Evolutionary conservation across 2,329 filamentous ascomycete species (phyloP).

Genomic region (Aspergillus sp.): DNA sequence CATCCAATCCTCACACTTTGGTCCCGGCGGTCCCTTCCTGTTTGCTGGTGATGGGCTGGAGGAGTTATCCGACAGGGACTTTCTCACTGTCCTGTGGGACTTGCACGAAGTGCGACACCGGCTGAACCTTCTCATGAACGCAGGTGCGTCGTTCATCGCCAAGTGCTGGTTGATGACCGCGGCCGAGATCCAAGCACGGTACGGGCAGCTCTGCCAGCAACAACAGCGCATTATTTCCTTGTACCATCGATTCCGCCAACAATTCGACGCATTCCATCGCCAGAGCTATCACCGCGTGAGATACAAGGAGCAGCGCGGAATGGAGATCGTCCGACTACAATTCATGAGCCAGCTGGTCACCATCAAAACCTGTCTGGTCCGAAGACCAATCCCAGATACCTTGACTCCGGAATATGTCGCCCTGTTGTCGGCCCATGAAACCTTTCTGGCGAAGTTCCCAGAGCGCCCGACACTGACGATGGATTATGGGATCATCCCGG

Average conservation of each 20-base stretch:
- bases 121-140: not conserved
- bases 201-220: not conserved
- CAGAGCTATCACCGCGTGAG: not conserved
- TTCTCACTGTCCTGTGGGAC: not conserved
- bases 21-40: not conserved
- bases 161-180: not conserved
- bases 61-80: not conserved
- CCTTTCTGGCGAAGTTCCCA: not conserved
- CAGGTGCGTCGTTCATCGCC: not conserved
- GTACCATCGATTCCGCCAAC: not conserved
- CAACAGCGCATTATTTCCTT: conserved; percentile 1
- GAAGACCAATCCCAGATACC: not conserved
- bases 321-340: not conserved
- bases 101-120: not conserved
- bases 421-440: not conserved
- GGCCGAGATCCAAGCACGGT: not conserved
- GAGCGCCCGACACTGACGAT: not conserved
- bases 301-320: not conserved
- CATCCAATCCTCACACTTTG: not conserved
- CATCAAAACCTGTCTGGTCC: conserved; percentile 3
- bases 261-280: not conserved
- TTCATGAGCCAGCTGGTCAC: conserved; percentile 1
- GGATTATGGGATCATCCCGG: not conserved
- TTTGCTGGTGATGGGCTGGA: not conserved
- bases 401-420: not conserved